These are phyloP conservation scores for Trichoderma polysporum DNA, from an alignment of 2,329 filamentous ascomycete species.

Conservation along the genomic window DNA sequence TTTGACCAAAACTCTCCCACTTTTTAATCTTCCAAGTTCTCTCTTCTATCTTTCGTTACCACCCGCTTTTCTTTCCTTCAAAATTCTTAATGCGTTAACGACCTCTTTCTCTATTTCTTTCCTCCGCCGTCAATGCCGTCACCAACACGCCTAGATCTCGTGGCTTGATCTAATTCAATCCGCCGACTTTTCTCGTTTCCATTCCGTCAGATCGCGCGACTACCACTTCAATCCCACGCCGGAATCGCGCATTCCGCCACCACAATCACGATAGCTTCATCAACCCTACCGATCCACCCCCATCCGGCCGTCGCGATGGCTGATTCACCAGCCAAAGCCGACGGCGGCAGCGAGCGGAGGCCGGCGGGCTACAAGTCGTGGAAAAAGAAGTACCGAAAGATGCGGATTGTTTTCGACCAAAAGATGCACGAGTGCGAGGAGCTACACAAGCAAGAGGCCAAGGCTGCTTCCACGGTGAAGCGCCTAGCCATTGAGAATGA, in stretches of 20 bases:
- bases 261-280: slow-evolving; percentile 13
- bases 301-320: slow-evolving; percentile 30
- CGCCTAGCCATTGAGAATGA: slow-evolving; percentile 89
- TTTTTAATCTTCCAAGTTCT: background rate
- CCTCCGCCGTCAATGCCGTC: slow-evolving; percentile 2
- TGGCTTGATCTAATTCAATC: background rate
- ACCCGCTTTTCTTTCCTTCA: background rate
- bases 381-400: slow-evolving; percentile 96
- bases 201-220: background rate
- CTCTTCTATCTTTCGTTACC: slow-evolving; percentile 3
- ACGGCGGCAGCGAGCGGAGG: slow-evolving; percentile 44
- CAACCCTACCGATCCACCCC: slow-evolving; percentile 15
- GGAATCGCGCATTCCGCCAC: slow-evolving; percentile 15
- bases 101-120: background rate
- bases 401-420: slow-evolving; percentile 75
- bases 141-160: background rate
- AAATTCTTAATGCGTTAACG: background rate
- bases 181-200: background rate
- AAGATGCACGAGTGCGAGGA: slow-evolving; percentile 79
- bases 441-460: slow-evolving; percentile 77
- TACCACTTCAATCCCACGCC: background rate
- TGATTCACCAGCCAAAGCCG: slow-evolving; percentile 41
- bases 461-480: slow-evolving; percentile 76
- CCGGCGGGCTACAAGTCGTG: slow-evolving; percentile 63
- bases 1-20: background rate